Base-by-base conservation (phyloP, 768 basidiomycete species). In the Kwoniella bestiolae region DNA sequence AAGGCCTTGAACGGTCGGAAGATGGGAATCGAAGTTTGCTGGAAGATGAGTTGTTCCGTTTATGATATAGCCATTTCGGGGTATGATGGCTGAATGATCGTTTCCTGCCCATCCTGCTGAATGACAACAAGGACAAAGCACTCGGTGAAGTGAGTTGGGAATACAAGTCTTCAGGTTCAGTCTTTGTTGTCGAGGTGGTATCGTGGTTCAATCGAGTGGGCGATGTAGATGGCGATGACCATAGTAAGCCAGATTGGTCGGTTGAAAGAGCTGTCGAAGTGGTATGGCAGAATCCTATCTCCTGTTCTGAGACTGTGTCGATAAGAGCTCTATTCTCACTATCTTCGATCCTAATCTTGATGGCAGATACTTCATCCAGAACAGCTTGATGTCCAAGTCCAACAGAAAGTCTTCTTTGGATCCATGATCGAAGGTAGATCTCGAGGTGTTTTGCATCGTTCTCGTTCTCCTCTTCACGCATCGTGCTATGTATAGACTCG, bases 171-270 rank as follows among this genome's bases (percentile, higher is more conserved):
- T 34, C 18, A 55, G 52, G 52, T 26, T 55, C 31, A 28, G 16
- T 26, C 4, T 52, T 31, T 32, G 62, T n/a, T 44, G 28, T 25
- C 41, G 53, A 7, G 38, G 49, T 3, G 53, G 55, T 34, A 35
- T 56, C 34, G n/a, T n/a, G 2, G 41, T 51, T 1, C 7, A 14
- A 16, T 11, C 12, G 32, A 38, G n/a, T 9, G 16, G 60, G 31
- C 5, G 29, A 12, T 1, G 57, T 21, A 3, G 53, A 56, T 26
- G 53, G 53, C 3, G 53, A 57, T 32, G 46, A 29, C 60, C 60
- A 63, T 31, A 56, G 46, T 31, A 63, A 49, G 23, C 62, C 62
- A 26, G 56, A 56, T 56, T 63, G 55, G 18, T 63, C 55, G n/a
- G 52, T 55, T 5, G 47, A 61, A 21, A 50, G 23, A n/a, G n/a